Percentiles rank a stretch among this genome's conserved stretches.
Evolutionary conservation across 2,329 filamentous ascomycete genomes (phyloP).

Genomic region (Arthroderma sp.): DNA sequence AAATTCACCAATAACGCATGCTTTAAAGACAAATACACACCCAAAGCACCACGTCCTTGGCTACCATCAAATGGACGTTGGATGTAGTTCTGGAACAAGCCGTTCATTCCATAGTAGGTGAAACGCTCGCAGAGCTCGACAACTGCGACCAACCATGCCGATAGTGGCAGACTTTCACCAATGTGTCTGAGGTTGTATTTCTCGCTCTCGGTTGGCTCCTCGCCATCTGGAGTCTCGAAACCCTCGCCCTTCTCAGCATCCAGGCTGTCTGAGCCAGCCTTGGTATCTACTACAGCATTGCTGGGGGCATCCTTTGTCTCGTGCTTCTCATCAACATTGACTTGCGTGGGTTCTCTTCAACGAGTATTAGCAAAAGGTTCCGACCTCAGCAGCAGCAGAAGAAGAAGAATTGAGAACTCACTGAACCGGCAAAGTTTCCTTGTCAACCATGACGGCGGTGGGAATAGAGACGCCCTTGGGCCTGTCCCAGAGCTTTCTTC

Average conservation of each 20-base stretch:
- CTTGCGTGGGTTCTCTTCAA: not conserved
- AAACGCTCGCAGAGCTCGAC: slow-evolving; percentile 49
- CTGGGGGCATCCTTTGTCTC: slow-evolving; percentile 6
- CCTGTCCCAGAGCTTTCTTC: not conserved
- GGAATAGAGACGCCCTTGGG: not conserved
- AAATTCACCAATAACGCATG: too few species aligned
- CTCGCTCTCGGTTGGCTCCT: slow-evolving; percentile 44
- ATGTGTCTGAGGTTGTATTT: slow-evolving; percentile 41
- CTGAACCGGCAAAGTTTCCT: slow-evolving; percentile 10
- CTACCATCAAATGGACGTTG: slow-evolving; percentile 31
- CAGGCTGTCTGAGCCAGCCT: not conserved
- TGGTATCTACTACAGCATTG: not conserved
- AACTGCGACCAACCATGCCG: slow-evolving; percentile 45
- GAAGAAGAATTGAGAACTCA: not conserved
- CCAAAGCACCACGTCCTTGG: slow-evolving; percentile 31
- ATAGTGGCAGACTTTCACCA: slow-evolving; percentile 44
- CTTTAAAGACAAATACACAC: slow-evolving; percentile 17
- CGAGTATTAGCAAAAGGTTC: not conserved
- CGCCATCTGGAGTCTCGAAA: slow-evolving; percentile 33
- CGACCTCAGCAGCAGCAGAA: not conserved
- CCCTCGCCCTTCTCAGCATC: slow-evolving; percentile 1
- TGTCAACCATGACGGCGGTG: slow-evolving; percentile 7
- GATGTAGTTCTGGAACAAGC: slow-evolving; percentile 47
- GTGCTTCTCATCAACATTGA: slow-evolving; percentile 1
- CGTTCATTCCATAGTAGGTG: slow-evolving; percentile 45